phyloP scores from a whole-genome alignment of 2,329 filamentous ascomycete species.

The Cordyceps fumosorosea region DNA sequence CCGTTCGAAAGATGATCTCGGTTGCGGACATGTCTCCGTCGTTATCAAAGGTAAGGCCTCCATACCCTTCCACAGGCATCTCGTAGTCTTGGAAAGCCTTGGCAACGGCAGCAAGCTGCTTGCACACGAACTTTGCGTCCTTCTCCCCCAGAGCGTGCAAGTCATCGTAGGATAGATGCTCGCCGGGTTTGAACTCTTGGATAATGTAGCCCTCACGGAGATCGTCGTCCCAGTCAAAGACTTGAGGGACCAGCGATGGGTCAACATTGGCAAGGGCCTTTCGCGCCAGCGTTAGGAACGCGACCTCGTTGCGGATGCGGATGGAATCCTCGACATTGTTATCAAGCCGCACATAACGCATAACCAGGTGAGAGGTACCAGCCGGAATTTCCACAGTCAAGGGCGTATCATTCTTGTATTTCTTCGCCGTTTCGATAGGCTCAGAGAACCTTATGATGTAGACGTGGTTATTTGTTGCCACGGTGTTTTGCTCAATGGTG shows the following conservation, averaged over 20 bases:
- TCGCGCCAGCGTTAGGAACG: neutral
- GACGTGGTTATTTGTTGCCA: constrained; percentile 11
- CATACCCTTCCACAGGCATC: constrained; percentile 2
- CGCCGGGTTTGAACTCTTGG: constrained; percentile 7
- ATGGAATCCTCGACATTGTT: constrained; percentile 10
- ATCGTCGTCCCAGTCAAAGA: constrained; percentile 5
- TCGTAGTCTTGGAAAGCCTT: constrained; percentile 3
- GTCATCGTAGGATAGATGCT: neutral
- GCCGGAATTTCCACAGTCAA: neutral
- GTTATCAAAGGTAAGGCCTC: constrained; percentile 10
- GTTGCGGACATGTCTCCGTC: neutral
- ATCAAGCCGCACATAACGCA: neutral
- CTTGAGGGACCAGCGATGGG: neutral
- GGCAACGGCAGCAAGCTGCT: constrained; percentile 1
- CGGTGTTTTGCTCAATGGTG: neutral
- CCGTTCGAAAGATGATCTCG: neutral
- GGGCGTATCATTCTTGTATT: neutral
- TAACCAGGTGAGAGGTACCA: constrained; percentile 4
- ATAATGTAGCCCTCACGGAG: neutral
- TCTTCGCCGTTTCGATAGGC: neutral
- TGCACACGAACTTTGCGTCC: neutral
- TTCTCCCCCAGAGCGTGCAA: neutral
- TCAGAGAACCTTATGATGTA: constrained; percentile 1
- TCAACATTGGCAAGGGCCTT: neutral
- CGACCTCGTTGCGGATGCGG: constrained; percentile 9